Evolutionary conservation across 129 eudicot species (phyloP).

Genomic region (Mikania micrantha): DNA sequence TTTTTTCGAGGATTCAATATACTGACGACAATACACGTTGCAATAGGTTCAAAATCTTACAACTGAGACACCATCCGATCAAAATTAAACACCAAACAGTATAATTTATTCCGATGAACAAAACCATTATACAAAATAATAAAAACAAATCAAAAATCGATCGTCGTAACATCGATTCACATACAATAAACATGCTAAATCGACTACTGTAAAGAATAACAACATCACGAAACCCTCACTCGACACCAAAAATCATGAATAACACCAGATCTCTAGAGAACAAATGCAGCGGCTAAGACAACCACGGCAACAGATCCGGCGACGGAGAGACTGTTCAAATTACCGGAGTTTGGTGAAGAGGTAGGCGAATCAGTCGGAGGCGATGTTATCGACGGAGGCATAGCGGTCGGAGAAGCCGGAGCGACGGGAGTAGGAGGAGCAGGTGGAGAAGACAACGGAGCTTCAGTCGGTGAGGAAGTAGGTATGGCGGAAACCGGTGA

Average conservation of each 20-base stretch:
- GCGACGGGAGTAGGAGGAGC: slow-evolving; percentile 29
- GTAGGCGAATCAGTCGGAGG: slow-evolving; percentile 36
- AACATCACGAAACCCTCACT: not conserved
- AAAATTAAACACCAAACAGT: too few species aligned
- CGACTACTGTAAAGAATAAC: too few species aligned
- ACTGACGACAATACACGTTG: too few species aligned
- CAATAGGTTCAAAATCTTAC: too few species aligned
- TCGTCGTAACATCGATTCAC: too few species aligned
- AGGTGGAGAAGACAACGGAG: slow-evolving; percentile 36
- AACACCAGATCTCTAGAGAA: slow-evolving; percentile 39
- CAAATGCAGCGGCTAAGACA: slow-evolving; percentile 44
- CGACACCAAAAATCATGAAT: not conserved
- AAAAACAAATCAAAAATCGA: too few species aligned
- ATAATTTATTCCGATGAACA: too few species aligned
- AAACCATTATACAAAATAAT: too few species aligned
- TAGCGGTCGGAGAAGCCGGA: slow-evolving; percentile 11
- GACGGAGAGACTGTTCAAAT: slow-evolving; percentile 43
- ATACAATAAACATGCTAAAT: too few species aligned
- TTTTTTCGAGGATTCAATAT: too few species aligned
- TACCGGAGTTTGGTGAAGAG: slow-evolving; percentile 17
- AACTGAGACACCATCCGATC: too few species aligned
- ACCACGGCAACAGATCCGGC: slow-evolving; percentile 65
- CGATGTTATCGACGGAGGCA: slow-evolving; percentile 19
- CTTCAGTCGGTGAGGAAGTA: slow-evolving; percentile 20
- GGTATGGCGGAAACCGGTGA: slow-evolving; percentile 22